These are phyloP conservation scores for Podila minutissima DNA, from an alignment of 192 early-diverging fungal genomes.

Conservation along the genomic window DNA sequence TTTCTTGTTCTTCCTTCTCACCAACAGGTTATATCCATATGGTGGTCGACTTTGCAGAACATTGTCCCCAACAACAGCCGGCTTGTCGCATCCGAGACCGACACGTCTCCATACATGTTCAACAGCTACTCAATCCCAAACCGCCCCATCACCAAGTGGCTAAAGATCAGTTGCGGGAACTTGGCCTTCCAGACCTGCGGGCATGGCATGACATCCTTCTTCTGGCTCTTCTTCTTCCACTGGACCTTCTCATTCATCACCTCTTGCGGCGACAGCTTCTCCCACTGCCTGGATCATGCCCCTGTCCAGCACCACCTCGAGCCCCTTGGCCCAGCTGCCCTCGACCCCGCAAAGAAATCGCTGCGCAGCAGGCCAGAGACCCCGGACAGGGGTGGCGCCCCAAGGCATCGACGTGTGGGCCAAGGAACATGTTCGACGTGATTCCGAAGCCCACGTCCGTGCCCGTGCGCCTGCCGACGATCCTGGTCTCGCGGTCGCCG, in stretches of 20 bases:
- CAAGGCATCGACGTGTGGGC: not conserved
- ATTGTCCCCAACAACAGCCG: not conserved
- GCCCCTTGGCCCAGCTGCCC: not conserved
- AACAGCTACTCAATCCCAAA: not conserved
- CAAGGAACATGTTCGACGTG: slow-evolving; percentile 2
- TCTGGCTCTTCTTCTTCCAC: not conserved
- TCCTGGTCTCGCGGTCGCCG: slow-evolving; percentile 18
- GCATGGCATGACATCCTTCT: no score
- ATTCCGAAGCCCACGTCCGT: slow-evolving; percentile 20
- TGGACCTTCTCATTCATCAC: not conserved
- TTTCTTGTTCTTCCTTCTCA: not conserved
- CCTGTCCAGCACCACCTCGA: not conserved
- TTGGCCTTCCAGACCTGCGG: not conserved
- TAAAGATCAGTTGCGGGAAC: not conserved
- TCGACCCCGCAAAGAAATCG: slow-evolving; percentile 5
- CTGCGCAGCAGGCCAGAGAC: not conserved
- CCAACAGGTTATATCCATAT: not conserved
- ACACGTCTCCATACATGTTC: not conserved
- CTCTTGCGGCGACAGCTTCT: not conserved
- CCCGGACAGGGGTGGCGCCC: not conserved
- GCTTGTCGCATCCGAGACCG: not conserved
- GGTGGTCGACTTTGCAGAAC: not conserved
- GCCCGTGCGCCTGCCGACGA: slow-evolving; percentile 4
- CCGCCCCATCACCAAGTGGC: not conserved
- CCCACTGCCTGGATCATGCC: not conserved